Percentiles rank a stretch among this genome's conserved stretches.
Conservation (phyloP, 768 basidiomycete genomes). For the Russula compacta region DNA sequence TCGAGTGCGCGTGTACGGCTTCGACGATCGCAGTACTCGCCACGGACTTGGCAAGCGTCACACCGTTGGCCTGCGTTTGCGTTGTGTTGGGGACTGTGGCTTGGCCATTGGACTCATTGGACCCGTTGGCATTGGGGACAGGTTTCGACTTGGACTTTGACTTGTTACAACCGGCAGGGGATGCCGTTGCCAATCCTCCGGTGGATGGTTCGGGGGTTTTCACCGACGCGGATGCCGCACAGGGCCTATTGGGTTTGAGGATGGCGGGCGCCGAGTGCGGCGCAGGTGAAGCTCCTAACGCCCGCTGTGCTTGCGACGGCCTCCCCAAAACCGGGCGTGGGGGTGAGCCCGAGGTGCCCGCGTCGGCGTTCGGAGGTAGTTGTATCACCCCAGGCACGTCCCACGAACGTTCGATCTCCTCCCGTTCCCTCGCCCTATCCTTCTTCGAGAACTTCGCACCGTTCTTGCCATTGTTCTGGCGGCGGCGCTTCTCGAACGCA, state of each 20-base stretch:
- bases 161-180: neutral
- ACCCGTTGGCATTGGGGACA: neutral
- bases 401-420: constrained; percentile 52
- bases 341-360: neutral
- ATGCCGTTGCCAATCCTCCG: neutral
- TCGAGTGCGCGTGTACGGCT: constrained; percentile 13
- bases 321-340: neutral
- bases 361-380: neutral
- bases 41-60: constrained; percentile 2
- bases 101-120: constrained; percentile 7
- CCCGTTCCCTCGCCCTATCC: constrained; percentile 30
- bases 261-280: neutral
- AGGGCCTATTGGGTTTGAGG: neutral
- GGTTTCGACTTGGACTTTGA: constrained; percentile 8
- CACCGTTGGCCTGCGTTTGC: neutral
- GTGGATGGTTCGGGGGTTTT: neutral
- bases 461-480: constrained; percentile 25
- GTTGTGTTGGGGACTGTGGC: neutral
- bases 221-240: neutral
- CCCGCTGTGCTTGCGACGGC: neutral
- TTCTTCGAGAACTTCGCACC: constrained; percentile 26
- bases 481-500: constrained; percentile 34
- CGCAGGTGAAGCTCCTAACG: neutral
- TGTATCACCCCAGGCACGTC: constrained; percentile 36
- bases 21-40: constrained; percentile 15